Base-by-base conservation (phyloP, 495 filamentous ascomycete genomes). In the Gamarada debralockiae region DNA sequence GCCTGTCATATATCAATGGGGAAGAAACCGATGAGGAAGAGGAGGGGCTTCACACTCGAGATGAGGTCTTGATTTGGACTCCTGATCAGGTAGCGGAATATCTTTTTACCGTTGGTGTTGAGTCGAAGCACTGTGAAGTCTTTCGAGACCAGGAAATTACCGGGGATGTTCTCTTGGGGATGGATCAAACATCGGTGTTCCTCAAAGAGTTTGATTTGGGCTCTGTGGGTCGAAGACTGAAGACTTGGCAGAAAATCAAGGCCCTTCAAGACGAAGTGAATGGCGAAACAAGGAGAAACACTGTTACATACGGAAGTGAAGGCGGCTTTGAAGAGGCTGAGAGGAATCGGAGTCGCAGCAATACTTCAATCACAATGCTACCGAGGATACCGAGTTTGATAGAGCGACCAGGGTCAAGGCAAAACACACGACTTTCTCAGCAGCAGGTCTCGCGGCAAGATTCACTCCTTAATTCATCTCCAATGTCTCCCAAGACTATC, bases 101-200 rank as follows among this genome's bases (percentile, higher is more conserved):
- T 61, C 72, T 97, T 57, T 90, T 90, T 53, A 83, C 83, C 20
- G 67, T 81, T 10, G 90, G 88, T 14, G 84, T 97, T 17, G 91
- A 97, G 59, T 75, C 80, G 37, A 80, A 77, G 47, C 92, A 96
- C 56, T 97, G 95, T 66, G 86, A 92, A 38, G 85, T 97, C 9
- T 99, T 99, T 60, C 78, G 86, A 58, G 91, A 97, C 59, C 91
- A 99, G 70, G 95, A 99, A 67, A 96, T 99, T 50, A 83, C 87
- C 12, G 95, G 95, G 31, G 90, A 97, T 55, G 90, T 97, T 12
- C 70, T 99, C 14, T 71, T 99, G 44, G 89, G 89, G 18, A 95
- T 99, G 92, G 86, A 95, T 56, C 95, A 97, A 66, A 83, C 87
- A 22, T 90, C 90, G 27, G 68, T 97, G 2, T 92, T 96, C 65